phyloP scores from a whole-genome alignment of 768 basidiomycete genomes.

The Strobilomyces confusus region DNA sequence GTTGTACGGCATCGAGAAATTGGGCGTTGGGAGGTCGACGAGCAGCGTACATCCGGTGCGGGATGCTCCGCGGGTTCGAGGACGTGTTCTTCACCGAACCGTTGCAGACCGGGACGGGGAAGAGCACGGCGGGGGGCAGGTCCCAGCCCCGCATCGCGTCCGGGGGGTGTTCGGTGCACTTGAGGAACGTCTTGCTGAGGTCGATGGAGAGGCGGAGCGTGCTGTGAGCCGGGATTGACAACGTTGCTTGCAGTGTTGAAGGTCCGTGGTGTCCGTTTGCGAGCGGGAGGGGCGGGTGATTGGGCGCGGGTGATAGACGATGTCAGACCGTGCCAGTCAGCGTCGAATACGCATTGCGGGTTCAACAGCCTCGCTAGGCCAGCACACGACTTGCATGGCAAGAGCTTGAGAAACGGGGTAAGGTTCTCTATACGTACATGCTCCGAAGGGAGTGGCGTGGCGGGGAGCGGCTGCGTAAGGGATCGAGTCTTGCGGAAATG shows the following conservation, averaged over 20 bases:
- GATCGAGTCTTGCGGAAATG: conserved; percentile 33
- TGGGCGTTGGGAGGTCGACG: conserved; percentile 94
- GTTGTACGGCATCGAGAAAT: conserved; percentile 99
- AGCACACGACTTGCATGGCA: conserved; percentile 88
- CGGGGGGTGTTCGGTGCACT: conserved; percentile 94
- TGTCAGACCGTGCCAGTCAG: conserved; percentile 87
- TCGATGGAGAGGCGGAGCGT: too few relatives aligned
- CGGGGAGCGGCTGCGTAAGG: conserved; percentile 60
- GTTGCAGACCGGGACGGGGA: conserved; percentile 28
- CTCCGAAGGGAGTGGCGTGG: conserved; percentile 81
- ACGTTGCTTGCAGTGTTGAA: conserved; percentile 75
- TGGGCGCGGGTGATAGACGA: conserved; percentile 62
- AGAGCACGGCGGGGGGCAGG: conserved; percentile 76
- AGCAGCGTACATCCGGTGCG: conserved; percentile 66
- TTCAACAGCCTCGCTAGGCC: conserved; percentile 83
- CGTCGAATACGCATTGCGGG: conserved; percentile 82
- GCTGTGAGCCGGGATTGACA: too few relatives aligned
- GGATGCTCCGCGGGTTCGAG: conserved; percentile 7
- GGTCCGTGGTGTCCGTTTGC: conserved; percentile 32
- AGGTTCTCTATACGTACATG: conserved; percentile 96
- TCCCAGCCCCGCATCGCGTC: conserved; percentile 97
- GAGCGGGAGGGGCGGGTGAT: conserved; percentile 33
- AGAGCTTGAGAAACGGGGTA: conserved; percentile 90
- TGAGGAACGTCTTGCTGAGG: too few relatives aligned
- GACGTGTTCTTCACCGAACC: conserved; percentile 1